phyloP scores from a whole-genome alignment of 169 alveolate genomes.

The Cryptosporidium tyzzeri region DNA sequence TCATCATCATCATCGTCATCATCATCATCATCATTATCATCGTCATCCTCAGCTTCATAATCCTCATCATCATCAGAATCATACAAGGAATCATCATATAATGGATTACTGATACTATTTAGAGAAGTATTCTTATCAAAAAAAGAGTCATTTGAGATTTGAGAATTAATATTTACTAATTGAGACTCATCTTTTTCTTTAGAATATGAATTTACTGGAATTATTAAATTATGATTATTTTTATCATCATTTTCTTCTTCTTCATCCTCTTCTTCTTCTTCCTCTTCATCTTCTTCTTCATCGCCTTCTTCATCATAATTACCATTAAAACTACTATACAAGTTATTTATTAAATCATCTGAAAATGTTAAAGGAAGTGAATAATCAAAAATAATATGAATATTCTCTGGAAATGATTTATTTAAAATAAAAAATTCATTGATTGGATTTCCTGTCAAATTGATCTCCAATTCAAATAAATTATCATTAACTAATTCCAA shows the following conservation, averaged over 20 bases:
- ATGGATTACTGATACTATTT: not conserved
- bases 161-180: not conserved
- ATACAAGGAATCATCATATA: not conserved
- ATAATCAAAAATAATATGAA: conserved; percentile 11
- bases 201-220: not conserved
- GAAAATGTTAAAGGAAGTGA: conserved; percentile 18
- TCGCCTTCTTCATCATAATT: not conserved
- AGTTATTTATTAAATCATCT: conserved; percentile 5
- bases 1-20: conserved; percentile 60
- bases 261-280: too few relatives aligned
- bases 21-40: conserved; percentile 36
- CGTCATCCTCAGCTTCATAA: conserved; percentile 27
- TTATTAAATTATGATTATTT: too few relatives aligned
- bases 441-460: conserved; percentile 57
- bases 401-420: conserved; percentile 4
- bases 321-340: not conserved
- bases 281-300: too few relatives aligned
- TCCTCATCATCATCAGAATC: conserved; percentile 59
- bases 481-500: not conserved
- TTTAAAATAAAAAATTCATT: conserved; percentile 4
- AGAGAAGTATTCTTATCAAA: conserved; percentile 13
- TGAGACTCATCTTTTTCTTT: not conserved
- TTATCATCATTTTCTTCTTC: not conserved
- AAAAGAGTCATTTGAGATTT: conserved; percentile 15
- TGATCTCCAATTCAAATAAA: not conserved